Base-by-base conservation (phyloP, 805 yeast genomes). In the Maudiozyma turicensis region DNA sequence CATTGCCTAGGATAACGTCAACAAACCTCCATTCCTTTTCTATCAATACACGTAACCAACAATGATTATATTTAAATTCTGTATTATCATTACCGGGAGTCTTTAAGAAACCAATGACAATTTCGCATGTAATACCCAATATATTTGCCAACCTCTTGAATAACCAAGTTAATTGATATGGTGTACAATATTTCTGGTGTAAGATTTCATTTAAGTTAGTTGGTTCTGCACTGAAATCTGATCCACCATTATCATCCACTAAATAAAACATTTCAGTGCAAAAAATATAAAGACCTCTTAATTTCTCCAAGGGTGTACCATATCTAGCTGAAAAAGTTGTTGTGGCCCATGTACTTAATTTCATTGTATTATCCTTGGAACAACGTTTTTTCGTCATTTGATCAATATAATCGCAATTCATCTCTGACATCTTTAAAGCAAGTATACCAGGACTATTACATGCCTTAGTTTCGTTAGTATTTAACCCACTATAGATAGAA, bases 61-160 rank as follows among this genome's bases (percentile, higher is more conserved):
- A 80, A 66, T 93, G 99, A 58, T 89, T 87, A 37, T 81, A 63
- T n/a, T 70, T 67, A 54, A 73, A 76, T 34, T 61, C 64, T 34
- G 52, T 44, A 48, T 60, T 73, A 43, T 74, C 72, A 42, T 79
- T 81, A 52, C 81, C 81, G 8, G 96, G 95, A 29, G 81, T 77
- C 61, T 90, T 87, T 68, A 90, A 74, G 59, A 85, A 86, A 4
- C 99, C 99, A 29, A 81, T 69, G 2, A 93, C 80, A 1, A 88
- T 73, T 52, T 86, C 93, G 54, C 88, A 78, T 7, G 83, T 81
- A 38, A 93, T 74, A 9, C 83, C 81, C 45, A 90, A 69, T 0
- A 82, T 73, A 48, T 76, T 80, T 44, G 91, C 79, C 70, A 93
- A 77, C 50, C 79, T 77, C 52, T 81, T 81, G 64, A 88, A 85